Evolutionary conservation across 441 rosid genomes (phyloP).

Genomic region (Populus trichocarpa): DNA sequence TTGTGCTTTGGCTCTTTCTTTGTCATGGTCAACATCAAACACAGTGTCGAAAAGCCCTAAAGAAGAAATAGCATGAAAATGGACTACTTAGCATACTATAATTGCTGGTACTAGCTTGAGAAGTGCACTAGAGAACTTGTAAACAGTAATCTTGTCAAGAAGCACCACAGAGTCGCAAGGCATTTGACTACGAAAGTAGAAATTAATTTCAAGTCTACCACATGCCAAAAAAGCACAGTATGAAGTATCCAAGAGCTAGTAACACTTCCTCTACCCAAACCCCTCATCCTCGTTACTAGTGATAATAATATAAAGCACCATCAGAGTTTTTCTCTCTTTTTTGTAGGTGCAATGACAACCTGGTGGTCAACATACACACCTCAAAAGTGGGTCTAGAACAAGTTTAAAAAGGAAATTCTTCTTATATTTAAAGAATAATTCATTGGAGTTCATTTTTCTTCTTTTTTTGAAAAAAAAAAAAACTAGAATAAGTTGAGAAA

Average conservation of each 20-base stretch:
- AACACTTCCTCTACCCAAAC: background rate
- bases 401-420: background rate
- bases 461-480: too few relatives aligned
- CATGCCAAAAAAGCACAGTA: background rate
- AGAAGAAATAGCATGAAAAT: constrained; percentile 17
- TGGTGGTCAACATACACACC: background rate
- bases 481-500: background rate
- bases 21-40: constrained; percentile 88
- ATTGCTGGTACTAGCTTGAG: background rate
- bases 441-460: background rate
- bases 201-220: background rate
- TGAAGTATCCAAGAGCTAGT: background rate
- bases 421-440: background rate
- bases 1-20: constrained; percentile 79
- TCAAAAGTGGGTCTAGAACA: background rate
- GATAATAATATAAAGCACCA: background rate
- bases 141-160: background rate
- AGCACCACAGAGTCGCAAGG: background rate
- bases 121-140: background rate
- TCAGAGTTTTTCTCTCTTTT: background rate
- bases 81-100: constrained; percentile 7
- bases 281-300: background rate
- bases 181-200: background rate
- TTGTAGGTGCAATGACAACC: background rate
- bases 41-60: constrained; percentile 91